These are phyloP conservation scores for Suillus discolor DNA, from an alignment of 768 basidiomycete genomes.

Conservation along the genomic window DNA sequence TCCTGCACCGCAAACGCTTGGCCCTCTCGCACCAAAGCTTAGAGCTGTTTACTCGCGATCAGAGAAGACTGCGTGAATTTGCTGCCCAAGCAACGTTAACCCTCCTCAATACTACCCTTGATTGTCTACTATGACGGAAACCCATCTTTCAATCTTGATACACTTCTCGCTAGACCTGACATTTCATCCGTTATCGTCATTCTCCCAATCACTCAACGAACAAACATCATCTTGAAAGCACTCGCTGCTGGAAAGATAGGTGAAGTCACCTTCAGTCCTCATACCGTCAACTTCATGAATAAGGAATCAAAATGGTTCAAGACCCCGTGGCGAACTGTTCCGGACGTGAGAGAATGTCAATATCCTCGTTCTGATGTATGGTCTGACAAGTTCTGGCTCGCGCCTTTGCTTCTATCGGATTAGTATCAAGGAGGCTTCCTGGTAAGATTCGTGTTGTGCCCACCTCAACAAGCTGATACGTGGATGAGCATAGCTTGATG, in stretches of 20 bases:
- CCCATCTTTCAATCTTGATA: conserved; percentile 49
- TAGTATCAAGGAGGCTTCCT: conserved; percentile 84
- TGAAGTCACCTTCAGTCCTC: conserved; percentile 61
- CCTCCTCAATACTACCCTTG: conserved; percentile 42
- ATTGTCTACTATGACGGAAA: conserved; percentile 61
- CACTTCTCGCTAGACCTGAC: conserved; percentile 67
- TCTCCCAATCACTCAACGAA: conserved; percentile 77
- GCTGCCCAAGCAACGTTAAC: conserved; percentile 48
- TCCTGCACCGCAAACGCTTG: conserved; percentile 66
- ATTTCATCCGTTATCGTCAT: conserved; percentile 74
- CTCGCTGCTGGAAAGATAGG: conserved; percentile 81
- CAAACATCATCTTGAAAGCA: conserved; percentile 61
- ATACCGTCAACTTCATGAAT: conserved; percentile 54
- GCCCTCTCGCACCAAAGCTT: conserved; percentile 45
- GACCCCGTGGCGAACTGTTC: conserved; percentile 81
- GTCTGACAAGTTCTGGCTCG: conserved; percentile 5
- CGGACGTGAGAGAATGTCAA: conserved; percentile 56
- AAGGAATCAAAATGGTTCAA: conserved; percentile 75
- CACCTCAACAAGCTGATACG: conserved; percentile 5
- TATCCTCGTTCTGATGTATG: conserved; percentile 2
- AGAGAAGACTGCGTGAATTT: conserved; percentile 55
- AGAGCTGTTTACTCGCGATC: conserved; percentile 85
- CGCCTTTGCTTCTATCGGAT: background rate
- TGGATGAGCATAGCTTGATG: conserved; percentile 57
- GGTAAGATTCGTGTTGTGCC: conserved; percentile 43